Evolutionary conservation across 306 rosid genomes (phyloP), one percentile per base, ranked within the genome.

Genomic region (Dryas octopetala): DNA sequence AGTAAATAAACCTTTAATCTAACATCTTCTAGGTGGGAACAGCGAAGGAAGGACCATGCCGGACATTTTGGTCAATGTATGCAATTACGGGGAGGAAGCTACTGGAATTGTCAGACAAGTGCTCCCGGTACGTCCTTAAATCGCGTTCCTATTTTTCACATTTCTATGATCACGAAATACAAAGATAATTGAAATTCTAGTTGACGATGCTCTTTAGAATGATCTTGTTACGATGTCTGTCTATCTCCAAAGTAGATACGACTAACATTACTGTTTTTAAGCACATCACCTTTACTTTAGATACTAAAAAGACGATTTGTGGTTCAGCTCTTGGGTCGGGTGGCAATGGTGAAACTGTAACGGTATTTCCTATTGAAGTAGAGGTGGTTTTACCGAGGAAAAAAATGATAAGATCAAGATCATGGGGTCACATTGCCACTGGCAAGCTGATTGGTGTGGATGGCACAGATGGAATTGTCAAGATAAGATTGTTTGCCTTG

Each of bases 361-460:
- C 89, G 8, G 91, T 86, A 14, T 84, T 82, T 63, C 85, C 96
- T 9, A 77, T 66, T 75, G 98, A 96, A 73, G 79, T 90, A 87
- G 99, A 89, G 77, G 87, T 85, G 4, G 95, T 96, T 17, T 90
- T 83, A 14, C 99, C 99, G 0, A 88, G 90, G 78, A 23, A 23
- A 96, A 96, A 76, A 85, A 83, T 0, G 98, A 96, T 82, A 88
- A 88, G 71, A 86, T 96, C 66, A 96, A 96, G 83, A 92, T 96
- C 62, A 88, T 90, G 92, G 97, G 92, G n/a, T 51, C 90, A 59
- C 96, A 98, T 1, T 74, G 78, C 92, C 70, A 92, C 98, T 0
- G 99, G 99, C 60, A 96, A 96, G 87, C 91, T 96, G 85, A 96
- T 96, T 28, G 99, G 99, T 76, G 96, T 96, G 19, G 99, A 23